Evolutionary conservation across 345 rosid genomes (phyloP), one percentile per base, ranked within the genome.

Genomic region (Cardamine occulta): DNA sequence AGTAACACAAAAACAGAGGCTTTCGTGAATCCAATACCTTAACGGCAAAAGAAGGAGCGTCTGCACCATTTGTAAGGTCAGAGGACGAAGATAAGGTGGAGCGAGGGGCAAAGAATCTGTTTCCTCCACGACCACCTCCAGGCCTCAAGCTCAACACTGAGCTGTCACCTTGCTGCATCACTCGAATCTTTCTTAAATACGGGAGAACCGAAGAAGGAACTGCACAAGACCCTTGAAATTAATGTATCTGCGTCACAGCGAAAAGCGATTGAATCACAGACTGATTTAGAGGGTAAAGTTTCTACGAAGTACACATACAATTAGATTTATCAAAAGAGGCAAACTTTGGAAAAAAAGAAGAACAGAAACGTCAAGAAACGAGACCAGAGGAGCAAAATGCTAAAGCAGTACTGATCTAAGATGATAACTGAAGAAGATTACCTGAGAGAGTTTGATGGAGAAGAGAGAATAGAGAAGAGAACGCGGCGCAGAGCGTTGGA

Each of bases 121-220:
- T 67, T 62, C 71, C 82, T 48, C 81, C 74, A 66, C 74, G 78
- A 68, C 82, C 82, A 18, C 82, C 75, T 58, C 82, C 75, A 53
- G 79, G 82, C 64, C 82, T 79, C 75, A 74, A 79, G 55, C 79
- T 79, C 59, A 79, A 51, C 61, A 79, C 40, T 1, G 75, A 8
- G 28, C 10, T 32, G 35, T 78, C 74, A 62, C 64, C 70, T 79
- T 73, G 74, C 71, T 68, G 74, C 78, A 73, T 79, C 48, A 72
- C 72, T 70, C 19, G 15, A 44, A 37, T 52, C 34, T 60, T 59
- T 55, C 24, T 28, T 59, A 51, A 7, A 24, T 10, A 52, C 13
- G 68, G 4, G 23, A 60, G 14, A 55, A 32, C 6, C 14, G 47
- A 42, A 53, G 14, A n/a, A 40, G 49, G 34, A 6, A 45, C 29